phyloP scores from a whole-genome alignment of 306 rosid species.

The Bauhinia variegata region DNA sequence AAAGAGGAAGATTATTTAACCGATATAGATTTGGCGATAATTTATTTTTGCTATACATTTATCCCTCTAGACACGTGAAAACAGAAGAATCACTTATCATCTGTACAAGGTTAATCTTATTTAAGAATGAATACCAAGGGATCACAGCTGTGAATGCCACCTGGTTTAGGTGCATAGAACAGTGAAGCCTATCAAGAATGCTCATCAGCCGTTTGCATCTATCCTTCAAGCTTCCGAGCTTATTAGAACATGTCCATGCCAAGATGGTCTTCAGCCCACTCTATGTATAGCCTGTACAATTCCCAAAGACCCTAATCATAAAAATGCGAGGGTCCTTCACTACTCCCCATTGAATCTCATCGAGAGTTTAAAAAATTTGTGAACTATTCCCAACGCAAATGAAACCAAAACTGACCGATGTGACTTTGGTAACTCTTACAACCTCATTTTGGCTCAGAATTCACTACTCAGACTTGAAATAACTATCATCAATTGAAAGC shows the following conservation, averaged over 20 bases:
- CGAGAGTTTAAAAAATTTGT: constrained; percentile 27
- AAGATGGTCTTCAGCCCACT: constrained; percentile 41
- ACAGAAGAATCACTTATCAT: background rate
- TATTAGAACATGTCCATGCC: constrained; percentile 19
- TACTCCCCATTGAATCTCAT: constrained; percentile 23
- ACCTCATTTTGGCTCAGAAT: constrained; percentile 14
- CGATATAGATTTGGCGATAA: background rate
- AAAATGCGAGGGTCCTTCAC: constrained; percentile 37
- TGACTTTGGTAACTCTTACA: background rate
- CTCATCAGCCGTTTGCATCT: constrained; percentile 11
- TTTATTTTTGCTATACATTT: constrained; percentile 33
- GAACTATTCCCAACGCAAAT: constrained; percentile 20
- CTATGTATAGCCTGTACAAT: constrained; percentile 54
- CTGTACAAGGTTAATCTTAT: constrained; percentile 49
- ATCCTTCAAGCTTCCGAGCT: background rate
- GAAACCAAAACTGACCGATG: constrained; percentile 39
- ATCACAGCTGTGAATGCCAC: constrained; percentile 26
- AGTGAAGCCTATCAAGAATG: constrained; percentile 36
- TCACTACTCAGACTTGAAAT: constrained; percentile 63
- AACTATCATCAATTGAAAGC: constrained; percentile 74
- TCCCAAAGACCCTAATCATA: constrained; percentile 51
- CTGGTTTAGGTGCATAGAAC: constrained; percentile 24
- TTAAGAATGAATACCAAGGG: constrained; percentile 36
- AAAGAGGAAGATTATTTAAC: constrained; percentile 7
- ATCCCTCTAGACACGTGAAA: background rate